Conservation (phyloP, 2,329 filamentous ascomycete species). For the Venturia asperata region DNA sequence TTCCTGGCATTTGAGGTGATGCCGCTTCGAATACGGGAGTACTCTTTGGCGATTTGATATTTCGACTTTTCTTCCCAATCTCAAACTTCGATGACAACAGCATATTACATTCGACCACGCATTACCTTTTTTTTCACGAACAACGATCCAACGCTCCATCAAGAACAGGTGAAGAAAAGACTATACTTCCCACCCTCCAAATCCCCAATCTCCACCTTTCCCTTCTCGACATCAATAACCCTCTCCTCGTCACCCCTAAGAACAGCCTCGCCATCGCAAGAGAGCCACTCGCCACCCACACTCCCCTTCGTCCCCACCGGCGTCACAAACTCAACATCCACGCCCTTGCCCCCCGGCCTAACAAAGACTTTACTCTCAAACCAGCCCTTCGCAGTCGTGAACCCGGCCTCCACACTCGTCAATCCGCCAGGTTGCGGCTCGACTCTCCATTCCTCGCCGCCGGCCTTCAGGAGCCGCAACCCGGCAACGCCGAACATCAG, state of each 20-base stretch:
- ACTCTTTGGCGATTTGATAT: too few relatives aligned
- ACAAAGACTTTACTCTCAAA: constrained; percentile 25
- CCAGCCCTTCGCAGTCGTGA: constrained; percentile 38
- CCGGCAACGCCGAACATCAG: constrained; percentile 40
- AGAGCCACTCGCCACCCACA: not conserved
- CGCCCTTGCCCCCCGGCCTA: not conserved
- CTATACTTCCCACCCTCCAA: not conserved
- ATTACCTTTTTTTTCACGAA: not conserved
- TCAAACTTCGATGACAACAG: not conserved
- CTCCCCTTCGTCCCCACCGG: not conserved
- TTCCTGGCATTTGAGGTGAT: too few relatives aligned
- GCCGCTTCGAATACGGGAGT: too few relatives aligned
- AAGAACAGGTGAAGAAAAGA: not conserved
- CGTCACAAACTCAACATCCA: not conserved
- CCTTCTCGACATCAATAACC: not conserved
- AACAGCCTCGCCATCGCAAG: not conserved
- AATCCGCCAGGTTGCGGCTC: constrained; percentile 41
- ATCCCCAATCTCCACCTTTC: constrained; percentile 11
- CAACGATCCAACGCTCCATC: not conserved
- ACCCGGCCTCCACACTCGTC: constrained; percentile 38
- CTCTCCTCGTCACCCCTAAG: not conserved
- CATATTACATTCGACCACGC: not conserved
- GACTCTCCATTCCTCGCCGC: constrained; percentile 39
- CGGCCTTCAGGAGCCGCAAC: constrained; percentile 34
- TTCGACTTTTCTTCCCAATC: too few relatives aligned